Base-by-base conservation (phyloP, 1,284 basidiomycete genomes). In the Naganishia cerealis region DNA sequence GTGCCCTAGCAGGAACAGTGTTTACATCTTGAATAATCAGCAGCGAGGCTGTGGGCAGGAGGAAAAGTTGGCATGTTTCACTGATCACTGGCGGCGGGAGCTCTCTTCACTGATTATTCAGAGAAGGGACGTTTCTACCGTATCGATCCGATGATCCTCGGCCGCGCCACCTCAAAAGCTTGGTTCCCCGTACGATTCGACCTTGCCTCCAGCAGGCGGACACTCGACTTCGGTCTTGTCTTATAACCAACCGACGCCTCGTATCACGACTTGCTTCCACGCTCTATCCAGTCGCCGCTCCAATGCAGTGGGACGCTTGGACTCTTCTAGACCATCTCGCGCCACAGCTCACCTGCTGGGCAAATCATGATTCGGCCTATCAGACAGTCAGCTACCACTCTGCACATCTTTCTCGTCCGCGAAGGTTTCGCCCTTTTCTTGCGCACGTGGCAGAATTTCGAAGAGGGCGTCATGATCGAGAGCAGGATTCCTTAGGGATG, bases 401-500 rank as follows among this genome's bases (percentile, higher is more conserved):
- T 40, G 58, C 58, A 61, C 50, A 54, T 63, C 50, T 29, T 50
- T 54, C 50, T 52, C 61, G 21, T 50, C 6, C 18, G 50, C 50
- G 21, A 52, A 36, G 36, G 16, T 40, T 63, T 63, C 18, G 24
- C 61, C 50, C 50, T 38, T 39, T 33, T 54, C 39, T 42, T 52
- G 50, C 50, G 38, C 29, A 26, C 61, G 50, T 26, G 16, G 61
- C 29, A 8, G 38, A 26, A 54, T 26, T 9, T 38, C 36, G 50
- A 24, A 39, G 50, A 18, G 15, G 53, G 21, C 18, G 13, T 10
- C 38, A 63, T 63, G 61, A 43, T 54, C 61, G 40, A 54, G 61
- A 63, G 61, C 61, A 54, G 50, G 50, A 63, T 54, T 63, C 61
- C 61, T n/a, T 63, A 40, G 61, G 61, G 61, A 54, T 53, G 24